Conservation (phyloP, 768 basidiomycete genomes). For the Lactifluus piperatus region DNA sequence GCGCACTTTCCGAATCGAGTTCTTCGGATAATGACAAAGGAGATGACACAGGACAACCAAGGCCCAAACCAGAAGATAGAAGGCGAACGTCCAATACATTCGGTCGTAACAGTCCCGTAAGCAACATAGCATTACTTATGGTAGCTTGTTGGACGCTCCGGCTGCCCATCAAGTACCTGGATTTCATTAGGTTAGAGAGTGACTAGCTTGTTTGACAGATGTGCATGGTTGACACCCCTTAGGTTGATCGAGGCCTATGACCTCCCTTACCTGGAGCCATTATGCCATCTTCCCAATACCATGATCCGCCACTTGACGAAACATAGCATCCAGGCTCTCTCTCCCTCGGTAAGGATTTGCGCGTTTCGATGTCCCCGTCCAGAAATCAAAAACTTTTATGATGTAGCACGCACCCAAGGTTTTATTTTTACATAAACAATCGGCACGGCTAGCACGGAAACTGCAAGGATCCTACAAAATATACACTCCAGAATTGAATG, state of each 20-base stretch:
- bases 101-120: slow-evolving; percentile 33
- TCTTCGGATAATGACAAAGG: slow-evolving; percentile 26
- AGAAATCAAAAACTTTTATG: neutral
- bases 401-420: slow-evolving; percentile 53
- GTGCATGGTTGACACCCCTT: neutral
- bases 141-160: slow-evolving; percentile 76
- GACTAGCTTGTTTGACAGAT: neutral
- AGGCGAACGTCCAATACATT: slow-evolving; percentile 15
- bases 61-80: slow-evolving; percentile 5
- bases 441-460: slow-evolving; percentile 53
- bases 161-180: slow-evolving; percentile 64
- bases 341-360: slow-evolving; percentile 50
- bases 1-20: slow-evolving; percentile 31
- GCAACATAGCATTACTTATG: slow-evolving; percentile 59
- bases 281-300: slow-evolving; percentile 47
- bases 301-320: slow-evolving; percentile 69
- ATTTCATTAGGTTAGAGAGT: slow-evolving; percentile 52
- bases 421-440: slow-evolving; percentile 46
- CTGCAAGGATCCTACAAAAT: slow-evolving; percentile 48
- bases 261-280: slow-evolving; percentile 73
- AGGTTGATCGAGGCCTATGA: slow-evolving; percentile 70
- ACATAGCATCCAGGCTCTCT: slow-evolving; percentile 54
- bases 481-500: slow-evolving; percentile 64
- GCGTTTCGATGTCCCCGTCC: neutral
- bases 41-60: slow-evolving; percentile 8